Base-by-base conservation (phyloP, 2,329 filamentous ascomycete species). In the Cytospora leucostoma region DNA sequence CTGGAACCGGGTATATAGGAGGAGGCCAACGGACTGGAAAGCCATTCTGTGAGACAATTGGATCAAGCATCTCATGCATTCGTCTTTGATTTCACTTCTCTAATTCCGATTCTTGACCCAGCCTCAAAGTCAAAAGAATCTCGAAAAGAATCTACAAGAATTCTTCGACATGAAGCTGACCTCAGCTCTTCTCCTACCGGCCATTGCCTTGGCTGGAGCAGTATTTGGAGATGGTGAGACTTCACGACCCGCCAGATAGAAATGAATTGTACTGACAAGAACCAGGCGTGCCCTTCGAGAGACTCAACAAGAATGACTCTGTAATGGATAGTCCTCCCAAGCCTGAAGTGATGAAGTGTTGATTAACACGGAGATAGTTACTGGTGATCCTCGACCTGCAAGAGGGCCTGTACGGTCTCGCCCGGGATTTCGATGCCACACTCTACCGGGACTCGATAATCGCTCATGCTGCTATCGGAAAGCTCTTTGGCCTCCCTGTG, bases 371-470 rank as follows among this genome's bases (percentile, higher is more conserved):
- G 19, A 10, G 10, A 1, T 62, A 83, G 79, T 73, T 82, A 40
- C 80, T 88, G 56, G 72, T 88, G 32, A 80, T 88, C 55, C 77
- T 88, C 49, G 85, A 88, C 68, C 76, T 86, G 62, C 85, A 88
- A 71, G 80, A 84, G 65, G 86, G 85, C 33, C 80, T 88, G 50
- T 86, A 81, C 71, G 75, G 77, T 52, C 69, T 85, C 7, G 87
- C 87, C 44, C 83, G 88, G 47, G 90, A 93, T 75, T 91, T 83
- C 71, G 82, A 88, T 62, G 77, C 86, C 13, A 84, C 82, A 11
- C 80, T 88, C 40, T 93, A 85, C 79, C 82, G 83, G 65, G 84
- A 88, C 72, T 85, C 85, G 73, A 85, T 92, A 67, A 76, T 90
- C 50, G 89, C 86, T 1, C 89, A 92, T 68, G 83, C 88, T 19